Evolutionary conservation across 2,329 filamentous ascomycete genomes (phyloP), one percentile per base, ranked within the genome.

Genomic region (Fusarium sp.): DNA sequence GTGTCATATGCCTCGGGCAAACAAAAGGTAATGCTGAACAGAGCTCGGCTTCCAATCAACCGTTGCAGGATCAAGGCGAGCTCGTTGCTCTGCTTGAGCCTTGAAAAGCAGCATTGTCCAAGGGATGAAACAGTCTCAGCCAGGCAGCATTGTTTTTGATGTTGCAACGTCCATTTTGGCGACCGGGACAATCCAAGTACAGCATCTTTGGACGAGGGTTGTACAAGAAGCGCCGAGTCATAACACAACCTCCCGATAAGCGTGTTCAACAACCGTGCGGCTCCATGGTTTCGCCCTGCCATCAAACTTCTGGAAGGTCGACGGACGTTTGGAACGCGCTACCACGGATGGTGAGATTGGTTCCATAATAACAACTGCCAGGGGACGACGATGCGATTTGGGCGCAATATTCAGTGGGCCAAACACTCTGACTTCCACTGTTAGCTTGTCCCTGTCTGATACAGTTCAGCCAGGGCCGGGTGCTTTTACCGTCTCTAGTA

Each of bases 281-380:
- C 73, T 77, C 75, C 71, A 60, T 64, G 65, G 65, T 63, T 73
- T 72, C 70, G 70, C 71, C 74, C 68, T 77, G 71, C 71, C 66
- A 75, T 78, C 58, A 75, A 75, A 71, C 74, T 78, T 78, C 76
- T 78, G 71, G 76, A 78, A 78, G 76, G 68, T 73, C 69, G 64
- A 74, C 59, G 48, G 72, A 72, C 64, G 73, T 72, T 77, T 75
- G 75, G 76, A 78, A 78, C 75, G 63, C 76, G 73, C 74, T 78
- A 78, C 59, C 39, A 18, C 42, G 16, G 71, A 71, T 70, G 64
- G 71, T 71, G 74, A 78, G 63, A 71, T 75, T 76, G 65, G 73
- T 71, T 76, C 76, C 75, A 78, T 75, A 76, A 75, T 74, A 66
- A 74, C 70, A 65, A 63, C 50, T 70, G 36, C 24, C 73, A 76